Base-by-base conservation (phyloP, 2,329 filamentous ascomycete species). In the Ceratocystis smalleyi region DNA sequence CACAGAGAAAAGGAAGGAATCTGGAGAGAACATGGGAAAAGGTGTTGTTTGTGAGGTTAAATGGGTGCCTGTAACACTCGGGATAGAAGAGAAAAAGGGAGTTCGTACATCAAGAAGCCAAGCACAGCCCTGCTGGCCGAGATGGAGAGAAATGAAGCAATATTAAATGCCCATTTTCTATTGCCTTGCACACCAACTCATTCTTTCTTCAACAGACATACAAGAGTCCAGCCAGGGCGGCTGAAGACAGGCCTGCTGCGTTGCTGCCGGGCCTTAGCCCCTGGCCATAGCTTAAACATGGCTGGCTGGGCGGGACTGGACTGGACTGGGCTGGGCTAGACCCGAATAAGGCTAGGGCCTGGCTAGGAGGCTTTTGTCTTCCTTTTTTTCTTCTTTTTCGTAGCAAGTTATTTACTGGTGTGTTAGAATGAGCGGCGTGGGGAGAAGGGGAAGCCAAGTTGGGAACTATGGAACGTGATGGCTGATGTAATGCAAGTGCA, bases 321-420 rank as follows among this genome's bases (percentile, higher is more conserved):
- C 51, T 51, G 47, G 12, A 2, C 47, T 55, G 51, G 51, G 51
- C 51, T n/a, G 51, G 51, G 51, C 51, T 57, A 57, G 54, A 57
- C 54, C 54, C 5, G 30, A 35, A 57, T 30, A 57, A 24, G 54
- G 27, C 54, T 57, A 57, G 54, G 27, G 54, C 54, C 1, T 40
- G 12, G 35, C 35, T 40, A 55, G 27, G 51, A 55, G 51, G 51
- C 7, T 49, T 49, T 10, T 19, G 2, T 22, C 8, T 24, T 51
- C 19, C 17, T 22, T 19, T 47, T 47, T 54, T 51, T 6, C 2
- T 27, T 7, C 47, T 49, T 15, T 40, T 40, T 40, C 35, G 35
- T 3, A 40, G 15, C 3, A 40, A 40, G 35, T 40, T 15, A 15
- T 40, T 40, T 40, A 15, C 35, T 40, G 10, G 3, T 12, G 8